A percentile compares a stretch with the other conserved stretches of the same genome.
Evolutionary conservation across 176 grass and related monocot genomes (phyloP).

Genomic region (Hordeum marinum): DNA sequence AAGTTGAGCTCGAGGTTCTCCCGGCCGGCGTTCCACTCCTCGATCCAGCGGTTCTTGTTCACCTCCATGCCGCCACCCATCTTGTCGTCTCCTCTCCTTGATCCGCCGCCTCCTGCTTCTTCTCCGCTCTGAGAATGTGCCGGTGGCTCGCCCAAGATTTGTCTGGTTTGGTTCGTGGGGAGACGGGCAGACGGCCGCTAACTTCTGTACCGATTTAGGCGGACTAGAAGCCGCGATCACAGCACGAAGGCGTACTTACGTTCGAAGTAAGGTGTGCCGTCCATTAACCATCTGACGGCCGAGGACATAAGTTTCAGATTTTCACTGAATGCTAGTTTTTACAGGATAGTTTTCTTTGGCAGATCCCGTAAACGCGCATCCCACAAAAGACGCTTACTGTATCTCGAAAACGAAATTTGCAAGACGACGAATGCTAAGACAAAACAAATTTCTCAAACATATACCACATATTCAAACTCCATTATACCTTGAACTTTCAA

Average conservation of each 20-base stretch:
- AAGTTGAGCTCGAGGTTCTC: slow-evolving; percentile 78
- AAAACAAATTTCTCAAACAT: too few relatives aligned
- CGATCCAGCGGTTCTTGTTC: slow-evolving; percentile 75
- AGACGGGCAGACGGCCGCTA: background rate
- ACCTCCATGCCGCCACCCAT: slow-evolving; percentile 92
- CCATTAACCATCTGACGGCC: too few relatives aligned
- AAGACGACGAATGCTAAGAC: too few relatives aligned
- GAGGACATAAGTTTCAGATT: too few relatives aligned
- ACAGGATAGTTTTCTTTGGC: too few relatives aligned
- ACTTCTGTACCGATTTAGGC: background rate
- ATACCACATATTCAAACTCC: too few relatives aligned
- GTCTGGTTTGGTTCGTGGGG: background rate
- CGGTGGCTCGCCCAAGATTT: slow-evolving; percentile 15
- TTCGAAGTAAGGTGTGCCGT: too few relatives aligned
- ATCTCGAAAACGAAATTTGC: too few relatives aligned
- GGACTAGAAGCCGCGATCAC: background rate
- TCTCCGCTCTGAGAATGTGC: background rate
- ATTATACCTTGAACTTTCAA: too few relatives aligned
- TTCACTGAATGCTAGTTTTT: too few relatives aligned
- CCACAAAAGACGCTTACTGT: too few relatives aligned
- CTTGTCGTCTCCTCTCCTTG: slow-evolving; percentile 2
- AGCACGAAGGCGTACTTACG: background rate
- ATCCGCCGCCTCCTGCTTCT: background rate
- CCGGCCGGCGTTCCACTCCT: slow-evolving; percentile 62
- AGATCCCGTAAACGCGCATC: too few relatives aligned